Base-by-base conservation (phyloP, 345 rosid species). In the Physaria fendleri region DNA sequence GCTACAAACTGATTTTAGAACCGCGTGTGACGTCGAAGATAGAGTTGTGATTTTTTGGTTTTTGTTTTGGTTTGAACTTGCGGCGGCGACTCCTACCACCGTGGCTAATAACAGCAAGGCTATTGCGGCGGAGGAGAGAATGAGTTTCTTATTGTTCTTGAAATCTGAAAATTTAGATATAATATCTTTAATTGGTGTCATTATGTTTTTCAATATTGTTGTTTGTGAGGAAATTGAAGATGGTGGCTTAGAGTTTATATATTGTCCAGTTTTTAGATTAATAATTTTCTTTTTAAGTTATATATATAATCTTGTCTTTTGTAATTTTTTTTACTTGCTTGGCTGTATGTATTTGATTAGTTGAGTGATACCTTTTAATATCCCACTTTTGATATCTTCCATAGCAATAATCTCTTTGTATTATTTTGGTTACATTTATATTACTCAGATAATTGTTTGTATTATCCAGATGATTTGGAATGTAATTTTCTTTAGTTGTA, bases 1-100 rank as follows among this genome's bases (percentile, higher is more conserved):
- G 49, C 87, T 71, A 56, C 94, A 85, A 8, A 82, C 66, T 8
- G 81, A 74, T 15, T 72, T 79, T 21, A 69, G 9, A 52, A 69
- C 52, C 16, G 37, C 68, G 58, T 62, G 74, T 45, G 74, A 55
- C 8, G 63, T 54, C 6, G 52, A 8, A 21, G 69, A 46, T n/a
- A 69, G 52, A 6, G 62, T 62, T 35, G 47, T 22, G 58, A 9
- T 15, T 8, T 46, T 47, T 23, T 58, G 43, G 32, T 6, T 46
- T 35, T 6, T 21, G 6, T 46, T 69, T 14, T 34, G 30, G 66
- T 59, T 59, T 14, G 66, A 10, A 13, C 51, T 51, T 43, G 66
- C 43, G 18, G 39, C 14, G 63, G 54, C 40, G 51, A 45, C 15
- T 35, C 50, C 61, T 17, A 39, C 23, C 15, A 62, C 16, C 41